These are phyloP conservation scores for Acanthochlamys bracteata DNA, from an alignment of 106 monocot species.

Conservation along the genomic window DNA sequence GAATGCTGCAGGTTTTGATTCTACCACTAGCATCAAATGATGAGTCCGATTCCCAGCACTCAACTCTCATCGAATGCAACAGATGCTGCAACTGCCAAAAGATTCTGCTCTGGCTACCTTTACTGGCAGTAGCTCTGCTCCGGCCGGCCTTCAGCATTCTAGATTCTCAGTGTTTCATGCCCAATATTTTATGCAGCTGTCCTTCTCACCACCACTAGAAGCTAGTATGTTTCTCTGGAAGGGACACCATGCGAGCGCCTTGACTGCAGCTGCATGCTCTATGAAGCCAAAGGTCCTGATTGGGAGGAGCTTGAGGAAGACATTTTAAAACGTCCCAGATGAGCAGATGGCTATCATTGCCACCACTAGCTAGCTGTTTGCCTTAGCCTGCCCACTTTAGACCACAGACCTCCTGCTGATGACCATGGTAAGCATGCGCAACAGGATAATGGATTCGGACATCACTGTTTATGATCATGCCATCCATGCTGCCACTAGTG, in stretches of 20 bases:
- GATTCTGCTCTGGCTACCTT: conserved; percentile 19
- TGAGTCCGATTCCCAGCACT: too few species aligned
- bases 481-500: conserved; percentile 34
- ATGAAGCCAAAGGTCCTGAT: conserved; percentile 30
- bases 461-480: conserved; percentile 52
- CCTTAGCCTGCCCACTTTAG: conserved; percentile 50
- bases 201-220: conserved; percentile 40
- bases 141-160: conserved; percentile 52
- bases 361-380: conserved; percentile 43
- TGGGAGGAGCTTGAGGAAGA: conserved; percentile 1
- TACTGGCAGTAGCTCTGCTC: conserved; percentile 17
- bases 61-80: too few species aligned
- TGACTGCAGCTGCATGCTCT: conserved; percentile 42
- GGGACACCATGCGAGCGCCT: conserved; percentile 54
- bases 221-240: conserved; percentile 21
- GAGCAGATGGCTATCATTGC: conserved; percentile 48
- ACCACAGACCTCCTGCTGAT: conserved; percentile 48
- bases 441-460: conserved; percentile 27
- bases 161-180: conserved; percentile 48
- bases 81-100: too few species aligned
- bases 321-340: conserved; percentile 5
- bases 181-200: conserved; percentile 61
- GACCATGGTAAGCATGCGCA: conserved; percentile 30
- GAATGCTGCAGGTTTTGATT: too few species aligned
- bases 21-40: too few species aligned